Conservation (phyloP, 2,329 filamentous ascomycete genomes). For the Fusarium newnesense region DNA sequence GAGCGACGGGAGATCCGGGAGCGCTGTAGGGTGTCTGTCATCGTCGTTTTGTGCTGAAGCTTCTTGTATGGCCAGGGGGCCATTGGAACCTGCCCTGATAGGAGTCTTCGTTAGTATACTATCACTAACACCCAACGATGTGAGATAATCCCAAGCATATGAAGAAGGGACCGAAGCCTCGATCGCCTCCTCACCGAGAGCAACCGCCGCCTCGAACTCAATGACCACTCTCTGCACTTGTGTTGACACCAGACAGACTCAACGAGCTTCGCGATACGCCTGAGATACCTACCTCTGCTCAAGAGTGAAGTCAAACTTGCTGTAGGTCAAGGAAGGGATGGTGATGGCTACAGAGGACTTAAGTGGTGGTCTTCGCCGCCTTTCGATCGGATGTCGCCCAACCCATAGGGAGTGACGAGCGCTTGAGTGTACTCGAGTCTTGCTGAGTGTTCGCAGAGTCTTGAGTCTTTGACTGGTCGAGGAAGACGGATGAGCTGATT, state of each 20-base stretch:
- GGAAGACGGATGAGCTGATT: too few relatives aligned
- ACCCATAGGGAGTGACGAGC: too few relatives aligned
- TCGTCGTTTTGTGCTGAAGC: not conserved
- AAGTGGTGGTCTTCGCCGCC: not conserved
- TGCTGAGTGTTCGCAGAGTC: not conserved
- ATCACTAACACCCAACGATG: rapidly evolving
- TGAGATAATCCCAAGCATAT: too few relatives aligned
- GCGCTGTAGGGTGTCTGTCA: too few relatives aligned
- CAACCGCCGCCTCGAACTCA: not conserved
- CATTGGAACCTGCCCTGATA: not conserved
- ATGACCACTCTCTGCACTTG: not conserved
- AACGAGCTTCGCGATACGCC: not conserved
- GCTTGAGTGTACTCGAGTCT: not conserved
- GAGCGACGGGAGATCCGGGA: too few relatives aligned
- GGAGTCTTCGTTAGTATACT: not conserved
- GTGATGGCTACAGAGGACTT: not conserved
- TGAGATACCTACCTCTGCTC: not conserved
- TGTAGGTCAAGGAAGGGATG: not conserved
- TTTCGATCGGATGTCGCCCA: not conserved
- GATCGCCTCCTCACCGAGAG: not conserved
- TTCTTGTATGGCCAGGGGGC: too few relatives aligned
- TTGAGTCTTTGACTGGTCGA: rapidly evolving
- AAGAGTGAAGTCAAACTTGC: rapidly evolving
- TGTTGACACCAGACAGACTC: not conserved
- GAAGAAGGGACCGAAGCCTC: not conserved